phyloP scores from a whole-genome alignment of 805 yeast species.

The Ascoidea asiatica region DNA sequence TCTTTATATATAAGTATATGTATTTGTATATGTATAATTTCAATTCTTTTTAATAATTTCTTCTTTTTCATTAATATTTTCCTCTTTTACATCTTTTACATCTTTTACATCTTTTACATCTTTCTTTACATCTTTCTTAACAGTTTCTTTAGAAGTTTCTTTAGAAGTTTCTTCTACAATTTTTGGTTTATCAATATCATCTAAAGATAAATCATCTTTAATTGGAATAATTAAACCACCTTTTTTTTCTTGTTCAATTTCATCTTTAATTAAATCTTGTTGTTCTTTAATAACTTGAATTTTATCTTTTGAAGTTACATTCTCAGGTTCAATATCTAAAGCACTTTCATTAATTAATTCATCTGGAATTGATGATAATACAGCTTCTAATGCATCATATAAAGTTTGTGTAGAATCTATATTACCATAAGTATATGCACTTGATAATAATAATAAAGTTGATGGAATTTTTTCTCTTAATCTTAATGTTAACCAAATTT shows the following conservation, averaged over 20 bases:
- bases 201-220: slow-evolving; percentile 34
- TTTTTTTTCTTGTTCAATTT: slow-evolving; percentile 62
- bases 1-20: neutral
- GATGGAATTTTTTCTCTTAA: slow-evolving; percentile 86
- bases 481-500: slow-evolving; percentile 82
- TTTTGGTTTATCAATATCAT: slow-evolving; percentile 19
- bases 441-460: slow-evolving; percentile 69
- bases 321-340: slow-evolving; percentile 54
- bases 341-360: slow-evolving; percentile 94
- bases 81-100: neutral
- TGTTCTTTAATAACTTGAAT: slow-evolving; percentile 67
- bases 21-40: neutral
- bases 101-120: neutral
- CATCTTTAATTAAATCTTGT: slow-evolving; percentile 75
- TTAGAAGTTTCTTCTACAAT: too few species aligned
- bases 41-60: neutral
- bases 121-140: neutral
- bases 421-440: slow-evolving; percentile 79
- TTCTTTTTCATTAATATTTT: neutral
- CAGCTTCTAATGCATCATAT: slow-evolving; percentile 82
- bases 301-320: slow-evolving; percentile 50
- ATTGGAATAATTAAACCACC: slow-evolving; percentile 37
- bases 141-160: neutral
- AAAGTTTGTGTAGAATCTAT: slow-evolving; percentile 42
- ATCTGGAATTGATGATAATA: slow-evolving; percentile 80